Percentiles rank a stretch among this genome's conserved stretches.
Evolutionary conservation across 768 basidiomycete genomes (phyloP).

Genomic region (Fomitopsis serialis): DNA sequence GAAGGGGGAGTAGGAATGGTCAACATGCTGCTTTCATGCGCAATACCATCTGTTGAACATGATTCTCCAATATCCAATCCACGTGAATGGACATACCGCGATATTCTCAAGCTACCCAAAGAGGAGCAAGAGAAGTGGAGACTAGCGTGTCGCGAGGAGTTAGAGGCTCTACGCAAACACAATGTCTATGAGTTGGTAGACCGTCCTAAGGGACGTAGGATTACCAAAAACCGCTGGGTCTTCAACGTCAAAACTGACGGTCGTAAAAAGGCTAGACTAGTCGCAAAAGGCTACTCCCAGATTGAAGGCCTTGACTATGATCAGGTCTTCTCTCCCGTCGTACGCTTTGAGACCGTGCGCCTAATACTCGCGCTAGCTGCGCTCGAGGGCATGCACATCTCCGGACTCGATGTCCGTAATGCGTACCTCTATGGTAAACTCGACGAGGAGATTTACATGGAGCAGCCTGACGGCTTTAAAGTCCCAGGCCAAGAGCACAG

Average conservation of each 20-base stretch:
- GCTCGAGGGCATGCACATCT: slow-evolving; percentile 16
- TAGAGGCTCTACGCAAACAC: neutral
- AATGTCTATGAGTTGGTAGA: slow-evolving; percentile 17
- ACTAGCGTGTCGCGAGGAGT: neutral
- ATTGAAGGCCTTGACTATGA: slow-evolving; percentile 23
- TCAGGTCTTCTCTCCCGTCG: slow-evolving; percentile 27
- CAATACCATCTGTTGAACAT: neutral
- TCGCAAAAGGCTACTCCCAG: slow-evolving; percentile 29
- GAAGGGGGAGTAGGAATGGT: slow-evolving; percentile 4
- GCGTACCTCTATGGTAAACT: slow-evolving; percentile 26
- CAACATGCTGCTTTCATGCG: neutral
- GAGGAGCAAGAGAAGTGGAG: slow-evolving; percentile 5
- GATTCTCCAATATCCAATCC: neutral
- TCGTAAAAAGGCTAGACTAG: slow-evolving; percentile 20
- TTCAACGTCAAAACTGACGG: slow-evolving; percentile 21
- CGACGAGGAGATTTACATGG: slow-evolving; percentile 25
- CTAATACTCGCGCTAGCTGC: slow-evolving; percentile 23
- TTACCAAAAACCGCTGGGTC: slow-evolving; percentile 25
- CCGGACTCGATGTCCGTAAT: slow-evolving; percentile 19
- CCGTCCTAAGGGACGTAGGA: slow-evolving; percentile 8
- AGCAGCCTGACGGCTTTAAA: slow-evolving; percentile 19
- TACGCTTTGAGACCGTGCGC: slow-evolving; percentile 15
- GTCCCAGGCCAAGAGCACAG: slow-evolving; percentile 11
- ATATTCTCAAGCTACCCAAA: neutral
- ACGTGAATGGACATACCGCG: slow-evolving; percentile 3